Evolutionary conservation across 805 yeast genomes (phyloP), one percentile per base, ranked within the genome.

Genomic region (Zygotorulaspora sp.): DNA sequence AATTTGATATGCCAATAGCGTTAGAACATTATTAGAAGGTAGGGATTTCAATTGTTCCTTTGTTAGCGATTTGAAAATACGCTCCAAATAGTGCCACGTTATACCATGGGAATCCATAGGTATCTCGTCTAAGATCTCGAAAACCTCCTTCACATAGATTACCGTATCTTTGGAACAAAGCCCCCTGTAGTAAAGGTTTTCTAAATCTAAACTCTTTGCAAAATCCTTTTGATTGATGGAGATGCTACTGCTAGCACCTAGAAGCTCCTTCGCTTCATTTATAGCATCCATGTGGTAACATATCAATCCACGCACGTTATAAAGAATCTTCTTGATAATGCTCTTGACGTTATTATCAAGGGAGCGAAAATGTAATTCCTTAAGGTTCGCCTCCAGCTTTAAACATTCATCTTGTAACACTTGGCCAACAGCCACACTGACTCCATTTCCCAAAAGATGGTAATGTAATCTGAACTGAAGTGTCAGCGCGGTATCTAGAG

Each of bases 391-490:
- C 25, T 43, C 34, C 9, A 49, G 17, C 29, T 40, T 44, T 10
- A 34, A 32, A 33, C 58, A 44, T 13, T 53, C 57, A 12, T 40
- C 40, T 10, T 45, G 30, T 34, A 55, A 30, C 6, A 53, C 52
- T 14, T 43, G 36, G 12, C 47, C 50, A 6, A 41, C 49, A 4
- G 41, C 36, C 15, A 32, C 20, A 20, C 33, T 38, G 26, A 45
- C 29, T 12, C 44, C 46, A n/a, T 35, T 30, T 4, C 50, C 51
- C 37, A 50, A 45, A 16, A 48, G 35, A 43, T 57, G 61, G 35
- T 48, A 53, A 34, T 58, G 56, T 1, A 52, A 29, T 29, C 62
- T 45, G 30, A 53, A 59, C 25, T 58, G 63, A 23, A 60, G 35
- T 9, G 54, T 41, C 30, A 60, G 32, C 1, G 52, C 50, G 3